These are phyloP conservation scores for Macrophomina tecta DNA, from an alignment of 2,329 filamentous ascomycete species.

Conservation along the genomic window DNA sequence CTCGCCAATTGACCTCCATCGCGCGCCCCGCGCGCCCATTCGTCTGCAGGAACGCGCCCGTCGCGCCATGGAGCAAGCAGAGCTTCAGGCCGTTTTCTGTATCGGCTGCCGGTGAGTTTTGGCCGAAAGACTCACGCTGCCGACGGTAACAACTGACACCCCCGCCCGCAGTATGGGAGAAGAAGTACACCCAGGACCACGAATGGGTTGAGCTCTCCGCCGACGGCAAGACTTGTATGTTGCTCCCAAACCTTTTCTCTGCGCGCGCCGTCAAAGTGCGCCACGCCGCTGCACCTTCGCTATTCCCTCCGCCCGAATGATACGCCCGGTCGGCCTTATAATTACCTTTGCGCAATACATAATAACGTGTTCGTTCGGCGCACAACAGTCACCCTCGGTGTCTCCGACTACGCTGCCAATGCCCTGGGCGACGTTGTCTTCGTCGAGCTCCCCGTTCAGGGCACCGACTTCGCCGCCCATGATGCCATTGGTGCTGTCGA, in stretches of 20 bases:
- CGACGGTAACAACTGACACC: not conserved
- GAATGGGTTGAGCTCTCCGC: slow-evolving; percentile 94
- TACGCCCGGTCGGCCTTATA: slow-evolving; percentile 1
- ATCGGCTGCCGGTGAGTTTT: slow-evolving; percentile 41
- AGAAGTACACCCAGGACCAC: slow-evolving; percentile 95
- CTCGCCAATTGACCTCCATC: slow-evolving; percentile 42
- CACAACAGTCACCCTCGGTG: slow-evolving; percentile 72
- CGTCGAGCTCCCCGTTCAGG: slow-evolving; percentile 84
- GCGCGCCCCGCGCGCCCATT: slow-evolving; percentile 35
- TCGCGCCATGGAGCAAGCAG: slow-evolving; percentile 30
- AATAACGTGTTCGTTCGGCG: not conserved
- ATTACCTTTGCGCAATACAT: slow-evolving; percentile 27
- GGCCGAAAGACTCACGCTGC: not conserved
- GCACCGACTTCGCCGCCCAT: slow-evolving; percentile 72
- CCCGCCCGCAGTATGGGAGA: slow-evolving; percentile 61
- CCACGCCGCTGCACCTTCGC: slow-evolving; percentile 14
- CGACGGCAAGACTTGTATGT: slow-evolving; percentile 77
- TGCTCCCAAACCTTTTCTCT: slow-evolving; percentile 18
- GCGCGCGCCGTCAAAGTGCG: not conserved
- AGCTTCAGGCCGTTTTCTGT: slow-evolving; percentile 45
- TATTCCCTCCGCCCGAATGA: slow-evolving; percentile 21
- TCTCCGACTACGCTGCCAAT: slow-evolving; percentile 89
- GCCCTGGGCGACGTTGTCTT: slow-evolving; percentile 96
- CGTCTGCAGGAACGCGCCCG: slow-evolving; percentile 33
- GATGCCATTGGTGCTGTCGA: slow-evolving; percentile 94